Evolutionary conservation across 164 flowering plant species (phyloP).

Genomic region (Litsea cubeba): DNA sequence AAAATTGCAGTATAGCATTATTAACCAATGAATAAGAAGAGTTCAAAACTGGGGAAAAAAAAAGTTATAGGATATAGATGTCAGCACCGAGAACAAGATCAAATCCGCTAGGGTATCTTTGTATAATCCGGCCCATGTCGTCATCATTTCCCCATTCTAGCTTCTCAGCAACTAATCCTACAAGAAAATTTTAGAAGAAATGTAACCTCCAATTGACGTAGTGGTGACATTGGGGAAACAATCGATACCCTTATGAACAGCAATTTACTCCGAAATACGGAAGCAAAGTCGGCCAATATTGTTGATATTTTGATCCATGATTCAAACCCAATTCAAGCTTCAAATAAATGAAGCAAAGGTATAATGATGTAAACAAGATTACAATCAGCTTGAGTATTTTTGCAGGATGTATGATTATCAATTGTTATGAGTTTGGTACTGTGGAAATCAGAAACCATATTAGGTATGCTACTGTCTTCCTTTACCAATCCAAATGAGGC

Average conservation of each 20-base stretch:
- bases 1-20: neutral
- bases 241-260: too few relatives aligned
- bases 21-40: neutral
- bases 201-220: slow-evolving; percentile 4
- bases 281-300: neutral
- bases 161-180: slow-evolving; percentile 63
- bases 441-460: neutral
- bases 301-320: neutral
- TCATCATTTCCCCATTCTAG: slow-evolving; percentile 85
- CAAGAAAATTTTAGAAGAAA: slow-evolving; percentile 10
- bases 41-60: neutral
- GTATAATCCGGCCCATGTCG: slow-evolving; percentile 48
- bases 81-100: slow-evolving; percentile 98
- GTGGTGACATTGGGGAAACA: neutral
- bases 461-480: neutral
- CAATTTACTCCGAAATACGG: too few relatives aligned
- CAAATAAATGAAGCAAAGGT: neutral
- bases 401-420: neutral
- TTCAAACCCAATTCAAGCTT: neutral
- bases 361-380: neutral
- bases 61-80: slow-evolving; percentile 68
- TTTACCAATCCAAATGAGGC: neutral
- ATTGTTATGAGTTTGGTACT: neutral
- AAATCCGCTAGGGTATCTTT: slow-evolving; percentile 57
- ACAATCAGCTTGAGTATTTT: neutral